phyloP scores from a whole-genome alignment of 192 early-diverging fungal species.

The Dissophora ornata region DNA sequence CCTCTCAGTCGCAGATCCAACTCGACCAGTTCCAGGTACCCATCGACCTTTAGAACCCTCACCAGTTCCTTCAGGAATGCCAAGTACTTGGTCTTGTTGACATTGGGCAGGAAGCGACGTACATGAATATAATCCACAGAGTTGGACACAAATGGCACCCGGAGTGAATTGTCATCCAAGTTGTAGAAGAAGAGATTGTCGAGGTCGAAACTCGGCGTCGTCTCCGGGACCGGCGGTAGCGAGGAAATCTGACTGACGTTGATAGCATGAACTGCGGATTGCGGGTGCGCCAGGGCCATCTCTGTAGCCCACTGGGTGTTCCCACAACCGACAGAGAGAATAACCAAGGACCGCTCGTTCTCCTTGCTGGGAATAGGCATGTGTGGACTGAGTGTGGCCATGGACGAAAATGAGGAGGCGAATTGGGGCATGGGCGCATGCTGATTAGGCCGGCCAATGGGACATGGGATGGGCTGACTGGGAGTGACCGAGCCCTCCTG shows the following conservation, averaged over 20 bases:
- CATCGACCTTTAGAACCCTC: constrained; percentile 41
- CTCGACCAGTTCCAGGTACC: constrained; percentile 50
- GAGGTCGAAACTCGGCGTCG: constrained; percentile 43
- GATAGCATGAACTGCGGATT: constrained; percentile 52
- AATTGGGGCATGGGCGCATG: neutral
- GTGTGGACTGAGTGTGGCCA: constrained; percentile 11
- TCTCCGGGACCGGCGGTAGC: constrained; percentile 35
- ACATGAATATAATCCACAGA: constrained; percentile 53
- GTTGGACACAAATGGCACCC: constrained; percentile 47
- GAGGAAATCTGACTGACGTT: constrained; percentile 47
- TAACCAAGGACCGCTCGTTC: constrained; percentile 43
- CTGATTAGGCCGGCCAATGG: neutral
- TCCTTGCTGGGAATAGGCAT: constrained; percentile 4
- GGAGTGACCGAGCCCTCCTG: neutral
- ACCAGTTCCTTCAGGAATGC: constrained; percentile 41
- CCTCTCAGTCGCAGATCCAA: constrained; percentile 37
- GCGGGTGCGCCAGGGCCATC: constrained; percentile 50
- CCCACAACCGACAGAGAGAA: constrained; percentile 48
- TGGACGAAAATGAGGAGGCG: constrained; percentile 15
- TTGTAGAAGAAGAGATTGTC: constrained; percentile 54
- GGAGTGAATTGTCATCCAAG: constrained; percentile 47
- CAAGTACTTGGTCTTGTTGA: constrained; percentile 52
- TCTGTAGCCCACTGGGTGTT: constrained; percentile 52
- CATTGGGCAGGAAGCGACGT: constrained; percentile 46
- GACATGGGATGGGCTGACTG: neutral